Evolutionary conservation across 495 filamentous ascomycete genomes (phyloP).

Genomic region (Friedmanniomyces endolithicus): DNA sequence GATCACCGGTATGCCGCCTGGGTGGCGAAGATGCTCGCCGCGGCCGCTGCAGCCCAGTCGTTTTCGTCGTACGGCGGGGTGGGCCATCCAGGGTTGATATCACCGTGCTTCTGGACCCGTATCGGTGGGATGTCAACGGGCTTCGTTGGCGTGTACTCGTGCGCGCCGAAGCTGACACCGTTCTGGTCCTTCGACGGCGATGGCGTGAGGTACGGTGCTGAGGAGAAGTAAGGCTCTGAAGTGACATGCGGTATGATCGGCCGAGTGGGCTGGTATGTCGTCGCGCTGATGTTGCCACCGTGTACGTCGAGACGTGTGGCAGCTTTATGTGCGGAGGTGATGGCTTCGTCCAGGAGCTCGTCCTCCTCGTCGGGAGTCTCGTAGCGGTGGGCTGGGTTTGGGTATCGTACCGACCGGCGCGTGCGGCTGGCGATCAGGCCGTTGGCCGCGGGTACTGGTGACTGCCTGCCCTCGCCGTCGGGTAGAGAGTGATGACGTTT

Average conservation of each 20-base stretch:
- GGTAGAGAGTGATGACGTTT: slow-evolving; percentile 51
- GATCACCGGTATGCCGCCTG: slow-evolving; percentile 17
- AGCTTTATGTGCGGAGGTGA: slow-evolving; percentile 47
- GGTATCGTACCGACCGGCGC: slow-evolving; percentile 61
- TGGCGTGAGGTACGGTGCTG: slow-evolving; percentile 68
- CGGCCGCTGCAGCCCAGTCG: slow-evolving; percentile 74
- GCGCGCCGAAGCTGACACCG: slow-evolving; percentile 52
- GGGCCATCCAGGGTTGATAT: slow-evolving; percentile 63
- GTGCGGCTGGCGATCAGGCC: slow-evolving; percentile 72
- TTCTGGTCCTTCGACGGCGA: slow-evolving; percentile 78
- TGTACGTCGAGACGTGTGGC: slow-evolving; percentile 33
- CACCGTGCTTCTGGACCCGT: slow-evolving; percentile 36
- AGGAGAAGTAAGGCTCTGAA: slow-evolving; percentile 53
- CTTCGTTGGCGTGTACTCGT: slow-evolving; percentile 38
- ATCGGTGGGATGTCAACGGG: slow-evolving; percentile 48
- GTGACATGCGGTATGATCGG: slow-evolving; percentile 23
- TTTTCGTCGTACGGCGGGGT: slow-evolving; percentile 90
- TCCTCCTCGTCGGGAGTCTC: slow-evolving; percentile 96
- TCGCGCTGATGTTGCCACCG: slow-evolving; percentile 30
- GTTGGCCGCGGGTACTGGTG: slow-evolving; percentile 22
- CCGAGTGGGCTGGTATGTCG: slow-evolving; percentile 19
- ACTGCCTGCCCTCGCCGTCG: slow-evolving; percentile 48
- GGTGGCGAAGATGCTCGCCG: slow-evolving; percentile 54
- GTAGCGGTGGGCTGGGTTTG: slow-evolving; percentile 62
- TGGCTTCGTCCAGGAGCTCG: slow-evolving; percentile 79